Evolutionary conservation across 345 rosid genomes (phyloP).

Genomic region (Theobroma cacao): DNA sequence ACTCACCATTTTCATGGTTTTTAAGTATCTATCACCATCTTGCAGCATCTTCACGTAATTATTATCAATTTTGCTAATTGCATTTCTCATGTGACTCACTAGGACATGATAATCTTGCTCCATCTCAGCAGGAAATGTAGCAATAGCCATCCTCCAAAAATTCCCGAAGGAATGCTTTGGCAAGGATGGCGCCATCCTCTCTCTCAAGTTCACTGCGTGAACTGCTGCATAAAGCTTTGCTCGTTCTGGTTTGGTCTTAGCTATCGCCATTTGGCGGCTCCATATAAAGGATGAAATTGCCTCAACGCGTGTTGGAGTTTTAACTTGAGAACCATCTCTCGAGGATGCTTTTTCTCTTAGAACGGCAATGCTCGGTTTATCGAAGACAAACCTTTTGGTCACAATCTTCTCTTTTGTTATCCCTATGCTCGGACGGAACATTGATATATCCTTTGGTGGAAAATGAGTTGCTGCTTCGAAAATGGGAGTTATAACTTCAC

Average conservation of each 20-base stretch:
- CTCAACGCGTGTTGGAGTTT: not conserved
- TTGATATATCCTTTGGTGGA: not conserved
- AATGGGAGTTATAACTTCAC: not conserved
- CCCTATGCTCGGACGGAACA: not conserved
- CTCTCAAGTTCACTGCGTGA: not conserved
- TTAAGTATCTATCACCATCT: not conserved
- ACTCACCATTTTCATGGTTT: not conserved
- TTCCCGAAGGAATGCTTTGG: not conserved
- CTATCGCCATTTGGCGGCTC: not conserved
- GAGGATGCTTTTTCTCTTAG: not conserved
- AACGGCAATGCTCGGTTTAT: not conserved
- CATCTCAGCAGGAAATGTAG: not conserved
- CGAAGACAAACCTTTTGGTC: not conserved
- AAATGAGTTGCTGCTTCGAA: not conserved
- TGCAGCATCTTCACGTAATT: not conserved
- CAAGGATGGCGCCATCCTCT: not conserved
- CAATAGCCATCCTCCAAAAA: not conserved
- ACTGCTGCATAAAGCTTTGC: not conserved
- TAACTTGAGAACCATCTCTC: not conserved
- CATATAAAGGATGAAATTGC: not conserved
- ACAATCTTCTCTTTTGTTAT: not conserved
- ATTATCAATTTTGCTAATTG: not conserved
- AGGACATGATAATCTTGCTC: not conserved
- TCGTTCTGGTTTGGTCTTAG: too few species aligned
- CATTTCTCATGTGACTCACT: not conserved